A percentile compares a stretch with the other conserved stretches of the same genome.
phyloP scores from a whole-genome alignment of 768 basidiomycete genomes.

The Trametes villosa region DNA sequence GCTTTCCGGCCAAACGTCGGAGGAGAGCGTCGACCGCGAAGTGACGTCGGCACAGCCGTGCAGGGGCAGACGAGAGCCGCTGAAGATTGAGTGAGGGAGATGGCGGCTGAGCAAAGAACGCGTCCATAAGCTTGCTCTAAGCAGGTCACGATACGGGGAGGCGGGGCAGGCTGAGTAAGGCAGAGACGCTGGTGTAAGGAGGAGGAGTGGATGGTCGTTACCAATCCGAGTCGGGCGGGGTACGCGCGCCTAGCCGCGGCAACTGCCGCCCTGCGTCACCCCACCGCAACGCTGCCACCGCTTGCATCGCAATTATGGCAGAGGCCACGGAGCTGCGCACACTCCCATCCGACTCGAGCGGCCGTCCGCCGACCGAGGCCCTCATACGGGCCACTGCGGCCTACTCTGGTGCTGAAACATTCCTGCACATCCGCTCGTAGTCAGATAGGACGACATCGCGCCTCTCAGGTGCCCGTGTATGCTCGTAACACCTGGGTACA shows the following conservation, averaged over 20 bases:
- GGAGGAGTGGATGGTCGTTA: not conserved
- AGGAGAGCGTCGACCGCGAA: not conserved
- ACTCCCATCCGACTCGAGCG: not conserved
- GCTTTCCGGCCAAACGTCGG: no score
- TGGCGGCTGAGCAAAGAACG: not conserved
- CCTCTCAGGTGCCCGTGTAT: no score
- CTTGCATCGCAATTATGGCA: no score
- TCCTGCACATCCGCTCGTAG: not conserved
- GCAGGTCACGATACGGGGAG: not conserved
- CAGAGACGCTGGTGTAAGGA: not conserved
- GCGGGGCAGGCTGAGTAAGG: constrained; percentile 3
- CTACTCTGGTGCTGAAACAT: not conserved
- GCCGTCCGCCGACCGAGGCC: not conserved
- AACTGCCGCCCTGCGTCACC: not conserved
- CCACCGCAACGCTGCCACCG: no score
- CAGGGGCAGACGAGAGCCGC: not conserved
- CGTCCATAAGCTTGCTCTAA: not conserved
- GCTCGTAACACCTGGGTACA: not conserved
- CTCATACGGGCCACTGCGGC: not conserved
- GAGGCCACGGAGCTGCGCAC: no score
- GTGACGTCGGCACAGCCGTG: not conserved
- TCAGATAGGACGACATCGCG: not conserved
- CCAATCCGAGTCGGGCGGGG: not conserved
- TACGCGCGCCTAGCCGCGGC: not conserved
- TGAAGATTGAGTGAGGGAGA: constrained; percentile 3